These are phyloP conservation scores for Lepidium didymum DNA, from an alignment of 345 rosid genomes.

Conservation along the genomic window DNA sequence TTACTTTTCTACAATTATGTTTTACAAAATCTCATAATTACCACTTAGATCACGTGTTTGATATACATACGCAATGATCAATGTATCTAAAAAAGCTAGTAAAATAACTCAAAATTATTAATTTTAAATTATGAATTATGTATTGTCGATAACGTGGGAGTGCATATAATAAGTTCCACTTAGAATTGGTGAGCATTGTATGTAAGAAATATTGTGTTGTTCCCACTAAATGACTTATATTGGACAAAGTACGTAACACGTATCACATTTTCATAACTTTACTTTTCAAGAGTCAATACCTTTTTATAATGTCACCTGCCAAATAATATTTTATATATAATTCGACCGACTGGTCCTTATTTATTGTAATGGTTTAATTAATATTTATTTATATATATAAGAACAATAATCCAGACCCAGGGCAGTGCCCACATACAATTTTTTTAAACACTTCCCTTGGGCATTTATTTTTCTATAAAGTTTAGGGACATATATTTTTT, in stretches of 20 bases:
- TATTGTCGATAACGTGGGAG: conserved; percentile 5
- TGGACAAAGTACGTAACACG: conserved; percentile 9
- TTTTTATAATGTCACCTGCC: conserved; percentile 2
- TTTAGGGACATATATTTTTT: too few relatives aligned
- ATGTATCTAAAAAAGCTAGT: neutral
- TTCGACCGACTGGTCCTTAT: neutral
- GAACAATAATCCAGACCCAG: too few relatives aligned
- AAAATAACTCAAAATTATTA: neutral
- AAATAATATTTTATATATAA: neutral
- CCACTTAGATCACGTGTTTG: neutral
- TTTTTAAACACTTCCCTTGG: too few relatives aligned
- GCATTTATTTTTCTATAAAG: too few relatives aligned
- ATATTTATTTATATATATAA: too few relatives aligned
- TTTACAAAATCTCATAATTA: neutral
- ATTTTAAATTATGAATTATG: too few relatives aligned
- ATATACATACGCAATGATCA: neutral
- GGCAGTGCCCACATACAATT: too few relatives aligned
- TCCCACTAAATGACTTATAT: neutral
- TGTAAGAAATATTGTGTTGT: neutral
- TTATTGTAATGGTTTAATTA: neutral
- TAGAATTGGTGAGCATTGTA: conserved; percentile 1
- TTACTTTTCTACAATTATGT: too few relatives aligned
- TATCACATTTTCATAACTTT: conserved; percentile 11
- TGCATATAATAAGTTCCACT: conserved; percentile 20
- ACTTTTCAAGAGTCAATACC: neutral